Base-by-base conservation (phyloP, 1,139 yeast species). In the Taiozyma sp. region DNA sequence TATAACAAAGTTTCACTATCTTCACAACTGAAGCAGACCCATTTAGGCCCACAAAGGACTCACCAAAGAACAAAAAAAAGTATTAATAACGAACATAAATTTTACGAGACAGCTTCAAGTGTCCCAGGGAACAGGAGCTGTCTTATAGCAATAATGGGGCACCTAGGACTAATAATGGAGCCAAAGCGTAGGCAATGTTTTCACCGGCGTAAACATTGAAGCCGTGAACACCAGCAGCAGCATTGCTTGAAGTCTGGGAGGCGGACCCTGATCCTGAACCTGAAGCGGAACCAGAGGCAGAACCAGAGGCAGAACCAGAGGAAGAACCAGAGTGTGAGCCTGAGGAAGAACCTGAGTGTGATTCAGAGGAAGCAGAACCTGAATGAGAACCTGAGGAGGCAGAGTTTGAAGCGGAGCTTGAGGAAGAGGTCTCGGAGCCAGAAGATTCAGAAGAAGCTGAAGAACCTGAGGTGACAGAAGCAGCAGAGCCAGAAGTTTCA, bases 321-420 rank as follows among this genome's bases (percentile, higher is more conserved):
- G 32, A 27, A n/a, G 40, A 43, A 16, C 36, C 10, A 3, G 36
- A 32, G 10, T 19, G 19, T 19, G 39, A 9, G 28, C 16, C 44
- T 4, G 30, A n/a, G 47, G 41, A n/a, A 9, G 36, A 32, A n/a
- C 36, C 36, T 14, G 36, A 32, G 22, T n/a, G 38, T 4, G 38
- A 34, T 4, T 7, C 27, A 9, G 40, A 36, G 22, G 40, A n/a
- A n/a, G 44, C 46, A 24, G 53, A 23, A 13, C 44, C 43, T n/a
- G 54, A 36, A 29, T 44, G 29, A 38, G 53, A 43, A n/a, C 45
- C 47, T 27, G 55, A 32, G 30, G 44, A 46, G 24, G 51, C 36
- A 38, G 52, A 43, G 16, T 45, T 34, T 16, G 52, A 38, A 48
- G 5, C 7, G 27, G 75, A 71, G 58, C 68, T 60, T 48, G 76